Base-by-base conservation (phyloP, 1,284 basidiomycete species). In the Cutaneotrichosporon cutaneum region DNA sequence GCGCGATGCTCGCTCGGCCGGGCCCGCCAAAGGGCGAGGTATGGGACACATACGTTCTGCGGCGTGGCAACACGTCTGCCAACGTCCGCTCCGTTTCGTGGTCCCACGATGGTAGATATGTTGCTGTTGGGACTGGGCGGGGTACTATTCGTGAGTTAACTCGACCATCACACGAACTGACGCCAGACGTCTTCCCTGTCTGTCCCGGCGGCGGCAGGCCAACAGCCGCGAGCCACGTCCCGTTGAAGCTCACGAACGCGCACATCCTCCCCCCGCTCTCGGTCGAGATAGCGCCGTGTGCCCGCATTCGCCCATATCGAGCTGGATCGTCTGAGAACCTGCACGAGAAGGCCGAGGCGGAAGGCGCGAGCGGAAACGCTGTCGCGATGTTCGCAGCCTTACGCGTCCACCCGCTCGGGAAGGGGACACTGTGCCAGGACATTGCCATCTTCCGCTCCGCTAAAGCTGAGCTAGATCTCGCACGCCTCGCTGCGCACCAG, bases 141-240 rank as follows among this genome's bases (percentile, higher is more conserved):
- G 80, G 82, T 0, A 83, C 82, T 0, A 68, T 81, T 27, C 82
- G 80, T 80, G 65, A 76, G 80, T 76, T 33, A 6, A 22, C 26
- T 11, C n/a, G 35, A 11, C 16, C 9, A 30, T 33, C 13, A 54
- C 58, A 16, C 11, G 18, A 24, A 51, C 52, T 88, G 22, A 62
- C 56, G 0, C 73, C 87, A 45, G 89, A 94, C 77, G 78, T 92
- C 0, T 93, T 90, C 72, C 85, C 88, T 10, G 81, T 88, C 22
- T 88, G 89, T 70, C 89, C 90, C 0, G 86, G 86, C 59, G 90
- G 90, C 0, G 90, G 91, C 3, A 82, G 81, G 56, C 82, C 88
- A 0, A 85, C 89, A 72, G 79, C 84, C 9, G 71, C 74, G n/a
- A 88, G 87, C 60, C 89, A 92, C 78, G 72, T 87, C 39, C 81